Evolutionary conservation across 2,329 filamentous ascomycete species (phyloP), one percentile per base, ranked within the genome.

Genomic region (Diaporthe sp.): DNA sequence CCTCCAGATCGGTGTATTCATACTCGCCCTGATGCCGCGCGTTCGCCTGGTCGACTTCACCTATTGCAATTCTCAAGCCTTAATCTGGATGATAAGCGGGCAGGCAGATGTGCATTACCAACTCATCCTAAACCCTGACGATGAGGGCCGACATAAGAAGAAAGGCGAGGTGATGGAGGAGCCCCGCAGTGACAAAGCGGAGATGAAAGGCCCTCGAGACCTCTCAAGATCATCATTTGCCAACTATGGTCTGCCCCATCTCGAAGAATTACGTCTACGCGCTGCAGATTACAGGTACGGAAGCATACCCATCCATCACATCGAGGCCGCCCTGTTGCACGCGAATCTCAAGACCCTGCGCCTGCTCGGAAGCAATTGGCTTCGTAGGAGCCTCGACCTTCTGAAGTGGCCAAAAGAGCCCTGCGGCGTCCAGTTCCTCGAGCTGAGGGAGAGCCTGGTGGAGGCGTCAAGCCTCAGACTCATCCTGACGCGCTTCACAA

Each of bases 61-160:
- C 19, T 60, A 19, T 4, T 7, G 22, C 17, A 4, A 13, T 4
- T n/a, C 31, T 2, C 7, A 10, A 13, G 17, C 31, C 17, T n/a
- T n/a, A 2, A 60, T 60, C 57, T 39, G 57, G 57, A 60, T 60
- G 31, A 13, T 60, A 19, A 37, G 57, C 57, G 57, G 57, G 57
- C 57, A 19, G 10, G 3, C 57, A 12, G 57, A 37, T n/a, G 25
- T 39, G 55, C 15, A 4, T 17, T 31, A 58, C 5, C 25, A 55
- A 25, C 53, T 31, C 6, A 5, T 17, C 1, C n/a, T 1, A 4
- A 22, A 28, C 51, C 1, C 25, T 53, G 51, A 25, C 10, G 12
- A 53, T 25, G n/a, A n/a, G n/a, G n/a, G n/a, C n/a, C 28, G 4
- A 8, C 17, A 17, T 8, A 10, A 53, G 9, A 10, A n/a, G 25